Evolutionary conservation across 768 basidiomycete species (phyloP).

Genomic region (Pulveroboletus sp.): DNA sequence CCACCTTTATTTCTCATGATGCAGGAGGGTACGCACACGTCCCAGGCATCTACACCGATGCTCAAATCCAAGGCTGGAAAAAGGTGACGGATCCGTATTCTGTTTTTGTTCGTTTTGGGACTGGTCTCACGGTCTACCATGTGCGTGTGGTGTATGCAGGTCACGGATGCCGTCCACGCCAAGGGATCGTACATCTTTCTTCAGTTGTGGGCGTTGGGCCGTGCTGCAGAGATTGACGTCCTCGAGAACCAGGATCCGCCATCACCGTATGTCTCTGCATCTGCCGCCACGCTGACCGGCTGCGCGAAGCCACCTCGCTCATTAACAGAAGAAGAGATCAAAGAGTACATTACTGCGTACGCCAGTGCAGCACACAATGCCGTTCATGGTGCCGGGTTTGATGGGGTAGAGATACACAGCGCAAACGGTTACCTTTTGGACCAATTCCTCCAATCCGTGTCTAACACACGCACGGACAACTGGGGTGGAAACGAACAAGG

Average conservation of each 20-base stretch:
- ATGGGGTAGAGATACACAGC: conserved; percentile 44
- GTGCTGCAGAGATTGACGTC: conserved; percentile 35
- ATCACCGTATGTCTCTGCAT: conserved; percentile 35
- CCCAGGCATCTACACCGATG: background rate
- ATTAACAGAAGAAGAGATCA: conserved; percentile 30
- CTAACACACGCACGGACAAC: conserved; percentile 57
- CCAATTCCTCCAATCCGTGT: conserved; percentile 59
- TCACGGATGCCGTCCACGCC: conserved; percentile 57
- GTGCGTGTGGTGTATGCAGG: conserved; percentile 31
- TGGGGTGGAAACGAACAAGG: conserved; percentile 70
- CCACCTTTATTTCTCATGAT: conserved; percentile 45
- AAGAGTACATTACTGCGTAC: conserved; percentile 29
- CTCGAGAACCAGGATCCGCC: conserved; percentile 31
- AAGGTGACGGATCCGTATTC: background rate
- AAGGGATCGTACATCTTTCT: conserved; percentile 45
- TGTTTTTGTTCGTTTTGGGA: background rate
- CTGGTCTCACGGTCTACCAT: background rate
- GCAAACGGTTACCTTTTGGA: conserved; percentile 50
- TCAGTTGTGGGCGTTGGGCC: conserved; percentile 61
- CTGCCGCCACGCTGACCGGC: conserved; percentile 24
- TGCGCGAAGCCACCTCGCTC: conserved; percentile 15
- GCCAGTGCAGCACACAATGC: conserved; percentile 33
- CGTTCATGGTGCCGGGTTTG: conserved; percentile 40
- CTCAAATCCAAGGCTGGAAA: background rate
- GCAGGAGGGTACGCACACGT: conserved; percentile 49